phyloP scores from a whole-genome alignment of 306 rosid genomes.

The Chamaecrista fasciculata region DNA sequence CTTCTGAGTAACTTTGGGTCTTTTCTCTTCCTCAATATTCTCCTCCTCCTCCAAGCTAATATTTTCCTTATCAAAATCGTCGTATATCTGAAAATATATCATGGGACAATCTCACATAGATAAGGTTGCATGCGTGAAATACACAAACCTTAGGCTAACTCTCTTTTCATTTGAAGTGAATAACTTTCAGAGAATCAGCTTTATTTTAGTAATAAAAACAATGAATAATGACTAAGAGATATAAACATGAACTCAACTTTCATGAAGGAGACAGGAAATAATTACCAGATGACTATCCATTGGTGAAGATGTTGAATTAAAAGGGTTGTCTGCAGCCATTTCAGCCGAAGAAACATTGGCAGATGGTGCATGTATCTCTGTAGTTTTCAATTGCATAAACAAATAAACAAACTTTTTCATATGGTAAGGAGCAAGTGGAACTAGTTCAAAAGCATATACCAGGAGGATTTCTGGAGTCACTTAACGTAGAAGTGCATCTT shows the following conservation, averaged over 20 bases:
- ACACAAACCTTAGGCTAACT: background rate
- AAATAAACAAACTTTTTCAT: constrained; percentile 23
- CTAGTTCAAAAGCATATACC: constrained; percentile 42
- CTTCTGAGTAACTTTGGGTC: constrained; percentile 38
- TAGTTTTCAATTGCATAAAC: constrained; percentile 3
- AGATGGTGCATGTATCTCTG: constrained; percentile 29
- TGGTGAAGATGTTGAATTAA: constrained; percentile 35
- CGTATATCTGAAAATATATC: constrained; percentile 37
- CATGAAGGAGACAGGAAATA: background rate
- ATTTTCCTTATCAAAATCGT: constrained; percentile 39
- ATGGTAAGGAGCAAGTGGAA: constrained; percentile 12
- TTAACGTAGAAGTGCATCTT: constrained; percentile 36
- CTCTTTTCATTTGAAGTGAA: constrained; percentile 2
- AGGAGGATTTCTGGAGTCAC: constrained; percentile 34
- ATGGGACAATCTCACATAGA: background rate
- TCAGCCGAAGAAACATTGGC: constrained; percentile 38
- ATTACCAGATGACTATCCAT: constrained; percentile 45
- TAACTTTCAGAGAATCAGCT: background rate
- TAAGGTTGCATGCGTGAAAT: background rate
- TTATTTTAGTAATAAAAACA: background rate
- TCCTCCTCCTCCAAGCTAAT: constrained; percentile 43
- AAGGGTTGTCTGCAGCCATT: constrained; percentile 28
- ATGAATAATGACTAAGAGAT: background rate
- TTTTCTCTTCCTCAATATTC: constrained; percentile 28
- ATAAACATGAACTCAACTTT: background rate